Percentiles rank a stretch among this genome's conserved stretches.
These are phyloP conservation scores for Spinacia oleracea DNA, from an alignment of 179 eudicot species.

Conservation along the genomic window DNA sequence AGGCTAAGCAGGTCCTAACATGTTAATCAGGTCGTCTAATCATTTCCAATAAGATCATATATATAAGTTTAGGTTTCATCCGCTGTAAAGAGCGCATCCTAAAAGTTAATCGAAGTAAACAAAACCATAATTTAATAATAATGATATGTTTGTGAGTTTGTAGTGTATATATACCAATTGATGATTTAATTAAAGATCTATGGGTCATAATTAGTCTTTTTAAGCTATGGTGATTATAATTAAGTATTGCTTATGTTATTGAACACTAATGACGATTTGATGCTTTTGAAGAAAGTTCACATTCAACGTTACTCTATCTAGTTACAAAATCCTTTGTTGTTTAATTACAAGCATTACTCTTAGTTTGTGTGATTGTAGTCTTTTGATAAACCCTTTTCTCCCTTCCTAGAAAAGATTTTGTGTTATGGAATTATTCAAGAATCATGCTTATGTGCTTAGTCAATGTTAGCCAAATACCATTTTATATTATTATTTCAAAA, in stretches of 20 bases:
- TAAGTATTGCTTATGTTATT: conserved; percentile 15
- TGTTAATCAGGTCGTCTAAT: no score
- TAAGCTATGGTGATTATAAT: background rate
- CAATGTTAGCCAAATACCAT: background rate
- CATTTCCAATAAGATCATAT: no score
- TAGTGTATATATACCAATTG: background rate
- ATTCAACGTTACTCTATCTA: conserved; percentile 1
- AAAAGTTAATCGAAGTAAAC: no score
- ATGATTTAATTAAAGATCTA: no score
- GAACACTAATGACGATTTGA: conserved; percentile 27
- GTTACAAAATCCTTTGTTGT: conserved; percentile 1
- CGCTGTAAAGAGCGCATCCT: no score
- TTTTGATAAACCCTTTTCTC: conserved; percentile 27
- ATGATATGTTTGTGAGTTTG: background rate
- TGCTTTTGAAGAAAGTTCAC: conserved; percentile 15
- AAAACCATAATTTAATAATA: no score
- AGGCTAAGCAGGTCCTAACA: no score
- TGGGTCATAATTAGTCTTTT: conserved; percentile 20
- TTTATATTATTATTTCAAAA: background rate
- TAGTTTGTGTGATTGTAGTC: conserved; percentile 16
- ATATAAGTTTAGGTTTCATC: no score
- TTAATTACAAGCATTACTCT: background rate
- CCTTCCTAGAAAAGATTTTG: conserved; percentile 18
- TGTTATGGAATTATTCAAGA: conserved; percentile 13
- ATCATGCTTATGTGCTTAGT: conserved; percentile 8